phyloP scores from a whole-genome alignment of 352 stramenopile genomes.

The Aphanomyces cochlioides region DNA sequence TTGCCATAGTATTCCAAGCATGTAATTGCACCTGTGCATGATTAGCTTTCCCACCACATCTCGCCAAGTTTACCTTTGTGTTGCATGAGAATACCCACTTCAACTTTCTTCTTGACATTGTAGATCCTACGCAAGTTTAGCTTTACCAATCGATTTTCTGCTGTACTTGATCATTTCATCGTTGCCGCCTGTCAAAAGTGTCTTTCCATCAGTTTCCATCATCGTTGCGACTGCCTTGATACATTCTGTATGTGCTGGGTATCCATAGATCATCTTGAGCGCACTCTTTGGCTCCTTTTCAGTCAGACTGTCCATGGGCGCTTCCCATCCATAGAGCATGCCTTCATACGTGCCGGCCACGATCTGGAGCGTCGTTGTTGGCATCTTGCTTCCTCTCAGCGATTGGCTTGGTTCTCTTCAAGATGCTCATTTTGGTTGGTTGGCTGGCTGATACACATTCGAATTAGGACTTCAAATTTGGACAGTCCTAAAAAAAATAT shows the following conservation, averaged over 20 bases:
- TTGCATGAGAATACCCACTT: constrained; percentile 84
- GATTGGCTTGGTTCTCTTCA: constrained; percentile 1
- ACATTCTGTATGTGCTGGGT: constrained; percentile 75
- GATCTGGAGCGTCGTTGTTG: constrained; percentile 61
- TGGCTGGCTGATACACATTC: neutral
- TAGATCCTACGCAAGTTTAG: constrained; percentile 57
- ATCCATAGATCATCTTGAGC: constrained; percentile 85
- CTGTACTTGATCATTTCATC: constrained; percentile 87
- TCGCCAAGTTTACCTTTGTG: constrained; percentile 44
- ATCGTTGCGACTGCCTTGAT: constrained; percentile 84
- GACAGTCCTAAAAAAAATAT: neutral
- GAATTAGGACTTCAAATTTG: neutral
- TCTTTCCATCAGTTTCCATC: constrained; percentile 74
- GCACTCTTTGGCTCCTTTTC: constrained; percentile 38
- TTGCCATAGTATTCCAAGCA: constrained; percentile 84
- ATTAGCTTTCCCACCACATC: neutral
- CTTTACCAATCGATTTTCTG: neutral
- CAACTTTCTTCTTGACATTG: constrained; percentile 83
- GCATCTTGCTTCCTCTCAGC: neutral
- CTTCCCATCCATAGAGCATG: constrained; percentile 80
- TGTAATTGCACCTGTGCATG: constrained; percentile 54
- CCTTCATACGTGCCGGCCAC: constrained; percentile 83
- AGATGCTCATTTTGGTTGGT: constrained; percentile 11
- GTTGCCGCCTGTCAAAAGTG: constrained; percentile 70
- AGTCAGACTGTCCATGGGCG: constrained; percentile 20